Evolutionary conservation across 1,284 basidiomycete genomes (phyloP).

Genomic region (Melanopsichium pennsylvanicum): DNA sequence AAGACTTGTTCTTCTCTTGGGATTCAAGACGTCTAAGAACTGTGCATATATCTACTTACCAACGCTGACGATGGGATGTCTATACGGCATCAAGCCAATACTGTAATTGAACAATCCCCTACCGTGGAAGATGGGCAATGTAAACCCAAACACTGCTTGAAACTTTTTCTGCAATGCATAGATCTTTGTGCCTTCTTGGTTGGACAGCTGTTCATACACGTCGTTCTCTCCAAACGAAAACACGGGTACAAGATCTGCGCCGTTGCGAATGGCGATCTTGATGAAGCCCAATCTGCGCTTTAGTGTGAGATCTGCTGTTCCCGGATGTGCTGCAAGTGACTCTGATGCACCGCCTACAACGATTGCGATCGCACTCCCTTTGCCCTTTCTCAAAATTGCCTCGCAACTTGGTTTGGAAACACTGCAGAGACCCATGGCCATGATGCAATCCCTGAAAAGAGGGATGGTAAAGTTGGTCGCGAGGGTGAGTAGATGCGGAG

Average conservation of each 20-base stretch:
- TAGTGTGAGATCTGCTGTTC: constrained; percentile 90
- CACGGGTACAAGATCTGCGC: constrained; percentile 67
- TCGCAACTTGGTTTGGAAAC: constrained; percentile 89
- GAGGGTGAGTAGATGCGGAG: constrained; percentile 89
- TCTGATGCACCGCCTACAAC: constrained; percentile 97
- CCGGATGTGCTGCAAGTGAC: constrained; percentile 88
- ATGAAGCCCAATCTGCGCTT: constrained; percentile 83
- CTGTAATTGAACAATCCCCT: constrained; percentile 74
- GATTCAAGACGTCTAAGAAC: no score
- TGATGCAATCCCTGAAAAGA: constrained; percentile 87
- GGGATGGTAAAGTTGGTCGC: constrained; percentile 86
- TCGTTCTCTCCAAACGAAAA: constrained; percentile 93
- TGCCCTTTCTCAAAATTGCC: constrained; percentile 75
- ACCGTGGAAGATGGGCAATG: constrained; percentile 92
- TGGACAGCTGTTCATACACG: constrained; percentile 96
- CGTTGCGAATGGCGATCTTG: constrained; percentile 92
- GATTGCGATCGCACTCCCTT: constrained; percentile 80
- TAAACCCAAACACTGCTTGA: constrained; percentile 82
- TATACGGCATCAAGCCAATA: constrained; percentile 85
- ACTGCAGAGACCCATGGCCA: constrained; percentile 80
- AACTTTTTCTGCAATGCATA: constrained; percentile 69
- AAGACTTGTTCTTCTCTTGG: no score
- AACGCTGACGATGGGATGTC: constrained; percentile 91
- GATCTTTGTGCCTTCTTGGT: constrained; percentile 88
- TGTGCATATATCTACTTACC: no score